A percentile compares a stretch with the other conserved stretches of the same genome.
Conservation (phyloP, 129 eudicot genomes). For the Arctium lappa region DNA sequence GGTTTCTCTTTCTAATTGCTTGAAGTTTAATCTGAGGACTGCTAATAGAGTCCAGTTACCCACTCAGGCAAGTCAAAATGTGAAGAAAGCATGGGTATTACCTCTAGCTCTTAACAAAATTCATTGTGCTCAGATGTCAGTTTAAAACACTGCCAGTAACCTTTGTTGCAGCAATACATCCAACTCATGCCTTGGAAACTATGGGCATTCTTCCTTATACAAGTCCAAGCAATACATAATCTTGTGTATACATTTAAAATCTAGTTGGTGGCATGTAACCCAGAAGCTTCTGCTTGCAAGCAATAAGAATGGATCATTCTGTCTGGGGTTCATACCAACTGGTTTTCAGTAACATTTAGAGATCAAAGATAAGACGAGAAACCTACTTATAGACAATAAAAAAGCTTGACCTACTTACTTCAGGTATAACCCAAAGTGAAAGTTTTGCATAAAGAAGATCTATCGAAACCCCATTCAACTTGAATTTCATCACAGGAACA, state of each 20-base stretch:
- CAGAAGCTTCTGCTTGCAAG: neutral
- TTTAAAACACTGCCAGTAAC: neutral
- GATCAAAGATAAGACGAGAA: neutral
- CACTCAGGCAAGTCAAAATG: neutral
- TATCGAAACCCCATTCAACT: slow-evolving; percentile 84
- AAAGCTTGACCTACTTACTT: slow-evolving; percentile 39
- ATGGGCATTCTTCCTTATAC: neutral
- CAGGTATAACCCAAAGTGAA: slow-evolving; percentile 91
- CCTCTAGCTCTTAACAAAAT: neutral
- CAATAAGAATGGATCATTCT: neutral
- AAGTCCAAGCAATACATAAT: neutral
- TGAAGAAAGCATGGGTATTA: neutral
- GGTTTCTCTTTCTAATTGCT: too few relatives aligned
- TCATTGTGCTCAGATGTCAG: neutral
- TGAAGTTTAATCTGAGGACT: neutral
- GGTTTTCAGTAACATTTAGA: neutral
- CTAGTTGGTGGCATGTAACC: neutral
- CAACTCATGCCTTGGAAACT: neutral
- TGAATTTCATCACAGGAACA: slow-evolving; percentile 90
- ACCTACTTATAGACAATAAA: neutral
- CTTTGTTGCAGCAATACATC: neutral
- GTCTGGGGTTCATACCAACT: neutral
- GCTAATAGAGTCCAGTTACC: neutral
- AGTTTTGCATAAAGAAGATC: slow-evolving; percentile 95
- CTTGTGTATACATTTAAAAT: neutral